Base-by-base conservation (phyloP, 306 rosid genomes). In the Corylus americana region DNA sequence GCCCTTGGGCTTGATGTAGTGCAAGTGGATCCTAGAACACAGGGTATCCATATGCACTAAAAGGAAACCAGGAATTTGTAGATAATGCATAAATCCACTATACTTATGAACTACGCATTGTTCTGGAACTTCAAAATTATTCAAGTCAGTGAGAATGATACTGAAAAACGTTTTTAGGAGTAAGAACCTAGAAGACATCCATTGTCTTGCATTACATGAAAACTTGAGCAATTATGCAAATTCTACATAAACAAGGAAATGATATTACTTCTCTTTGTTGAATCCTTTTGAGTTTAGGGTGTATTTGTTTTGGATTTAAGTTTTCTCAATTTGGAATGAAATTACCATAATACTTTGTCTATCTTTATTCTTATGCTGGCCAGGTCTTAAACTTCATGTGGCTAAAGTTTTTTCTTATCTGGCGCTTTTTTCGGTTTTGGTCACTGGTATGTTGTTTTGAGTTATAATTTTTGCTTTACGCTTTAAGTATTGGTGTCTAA, bases 351-450 rank as follows among this genome's bases (percentile, higher is more conserved):
- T 81, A 42, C 72, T 73, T 55, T 66, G 27, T 77, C 55, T 73
- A 61, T 73, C 20, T 81, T 63, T 84, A 7, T 76, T 44, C 55
- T 78, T 77, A 48, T 79, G 67, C 42, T 82, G 80, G 89, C 57
- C 88, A 95, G 97, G 98, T 92, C 82, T 85, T 95, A 74, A 95
- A 85, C 84, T 95, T 95, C 86, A 95, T 91, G 98, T 92, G 98
- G 98, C 89, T 95, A 12, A 95, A 91, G 82, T 95, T 95, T 81
- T 87, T 89, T 63, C 81, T 95, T 81, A 87, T 95, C 81, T 92
- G 98, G 98, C 98, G 94, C 72, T 91, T 88, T 79, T 95, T 95
- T 77, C 93, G 94, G n/a, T 89, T 92, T 81, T 95, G 96, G 95
- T 92, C 98, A 58, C 81, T 95, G 96, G 98, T 91, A 89, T 78